Evolutionary conservation across 768 basidiomycete genomes (phyloP).

Genomic region (Podaxis carcinomalis): DNA sequence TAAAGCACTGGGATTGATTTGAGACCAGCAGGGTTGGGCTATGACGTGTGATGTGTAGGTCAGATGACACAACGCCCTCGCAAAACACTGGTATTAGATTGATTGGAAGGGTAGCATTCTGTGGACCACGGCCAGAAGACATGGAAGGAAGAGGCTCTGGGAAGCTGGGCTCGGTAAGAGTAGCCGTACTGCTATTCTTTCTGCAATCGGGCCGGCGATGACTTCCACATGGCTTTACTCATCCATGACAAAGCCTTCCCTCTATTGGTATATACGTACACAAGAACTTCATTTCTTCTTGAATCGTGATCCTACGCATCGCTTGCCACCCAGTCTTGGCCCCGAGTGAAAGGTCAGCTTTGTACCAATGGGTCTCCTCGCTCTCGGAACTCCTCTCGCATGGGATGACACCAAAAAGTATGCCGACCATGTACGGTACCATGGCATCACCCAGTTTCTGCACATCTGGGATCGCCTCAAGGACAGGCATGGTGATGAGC

Average conservation of each 20-base stretch:
- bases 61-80: constrained; percentile 15
- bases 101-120: neutral
- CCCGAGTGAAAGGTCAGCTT: neutral
- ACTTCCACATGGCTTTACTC: constrained; percentile 14
- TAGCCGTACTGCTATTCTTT: neutral
- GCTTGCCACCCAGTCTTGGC: neutral
- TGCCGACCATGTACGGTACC: constrained; percentile 84
- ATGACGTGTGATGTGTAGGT: constrained; percentile 24
- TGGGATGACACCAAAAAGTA: constrained; percentile 90
- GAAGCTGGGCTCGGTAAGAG: neutral
- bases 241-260: constrained; percentile 11
- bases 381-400: constrained; percentile 85
- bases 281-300: neutral
- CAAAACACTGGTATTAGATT: neutral
- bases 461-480: constrained; percentile 92
- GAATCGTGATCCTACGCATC: neutral
- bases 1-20: constrained; percentile 4
- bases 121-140: neutral
- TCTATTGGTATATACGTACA: constrained; percentile 1
- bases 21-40: neutral
- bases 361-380: constrained; percentile 79
- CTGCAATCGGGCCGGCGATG: constrained; percentile 18
- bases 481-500: constrained; percentile 83
- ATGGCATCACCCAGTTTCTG: constrained; percentile 94
- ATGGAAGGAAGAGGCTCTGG: neutral